Evolutionary conservation across 1,139 yeast species (phyloP).

Genomic region (Lodderomyces pseudojiufengensis): DNA sequence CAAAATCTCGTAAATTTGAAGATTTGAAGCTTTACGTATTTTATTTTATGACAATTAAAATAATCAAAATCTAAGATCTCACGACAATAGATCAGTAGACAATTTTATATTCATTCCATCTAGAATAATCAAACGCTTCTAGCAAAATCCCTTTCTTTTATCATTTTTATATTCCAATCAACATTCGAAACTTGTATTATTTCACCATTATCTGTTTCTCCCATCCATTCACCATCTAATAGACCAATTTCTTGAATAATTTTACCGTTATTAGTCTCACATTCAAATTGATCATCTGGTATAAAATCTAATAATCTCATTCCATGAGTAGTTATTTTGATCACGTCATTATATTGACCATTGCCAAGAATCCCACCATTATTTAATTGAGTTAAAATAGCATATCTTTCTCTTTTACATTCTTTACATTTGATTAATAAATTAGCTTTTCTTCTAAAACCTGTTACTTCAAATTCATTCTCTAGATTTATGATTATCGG

Average conservation of each 20-base stretch:
- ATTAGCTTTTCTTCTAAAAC: conserved; percentile 74
- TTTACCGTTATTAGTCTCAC: conserved; percentile 51
- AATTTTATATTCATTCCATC: too few relatives aligned
- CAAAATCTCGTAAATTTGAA: too few relatives aligned
- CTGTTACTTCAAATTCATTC: conserved; percentile 51
- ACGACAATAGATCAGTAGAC: too few relatives aligned
- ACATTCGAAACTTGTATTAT: conserved; percentile 77
- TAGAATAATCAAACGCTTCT: too few relatives aligned
- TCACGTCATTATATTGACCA: conserved; percentile 34
- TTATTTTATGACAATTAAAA: too few relatives aligned
- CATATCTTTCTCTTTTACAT: conserved; percentile 44
- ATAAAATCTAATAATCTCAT: conserved; percentile 60
- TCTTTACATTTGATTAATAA: conserved; percentile 69
- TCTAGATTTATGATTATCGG: conserved; percentile 58
- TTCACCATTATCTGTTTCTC: conserved; percentile 76
- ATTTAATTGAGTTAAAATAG: conserved; percentile 29
- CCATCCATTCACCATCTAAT: conserved; percentile 86
- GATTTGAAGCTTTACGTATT: too few relatives aligned
- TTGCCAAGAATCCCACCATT: conserved; percentile 13
- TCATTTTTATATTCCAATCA: conserved; percentile 36
- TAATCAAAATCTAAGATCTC: too few relatives aligned
- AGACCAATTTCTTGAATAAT: conserved; percentile 59
- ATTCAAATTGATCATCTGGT: conserved; percentile 64
- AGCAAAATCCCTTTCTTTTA: not conserved
- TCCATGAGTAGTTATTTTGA: conserved; percentile 78